Evolutionary conservation across 441 rosid species (phyloP), one percentile per base, ranked within the genome.

Genomic region (California macrophylla): DNA sequence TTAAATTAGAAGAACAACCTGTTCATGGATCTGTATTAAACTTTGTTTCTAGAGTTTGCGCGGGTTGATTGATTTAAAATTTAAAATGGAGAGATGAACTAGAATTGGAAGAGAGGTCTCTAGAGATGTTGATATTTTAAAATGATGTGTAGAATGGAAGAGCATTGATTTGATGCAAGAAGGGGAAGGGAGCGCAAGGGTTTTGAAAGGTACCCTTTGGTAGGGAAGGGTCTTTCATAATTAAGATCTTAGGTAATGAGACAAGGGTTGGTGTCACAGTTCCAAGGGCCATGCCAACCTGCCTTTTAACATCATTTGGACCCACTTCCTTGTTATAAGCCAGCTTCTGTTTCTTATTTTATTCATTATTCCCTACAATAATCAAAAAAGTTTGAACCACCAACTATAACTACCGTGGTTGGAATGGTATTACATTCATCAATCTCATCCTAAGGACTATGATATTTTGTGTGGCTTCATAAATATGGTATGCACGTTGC

Each of bases 251-350:
- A 75, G 80, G 80, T 72, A 78, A 71, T 74, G 77, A 73, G 86
- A 82, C 81, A 79, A 32, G 77, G 74, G 76, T 82, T 77, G 83
- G 78, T 85, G 88, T n/a, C 85, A 78, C 81, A 82, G 83, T 82
- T 67, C 36, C 32, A 16, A 34, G 56, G 81, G 76, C 75, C 82
- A 75, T 56, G 25, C 25, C 62, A 45, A 75, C 62, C 47, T 56
- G 67, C 82, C 78, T 54, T 78, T 81, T 78, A 69, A 54, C 81
- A 73, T 0, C 42, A 16, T 16, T 62, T 34, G 77, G 86, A 76
- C 86, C 88, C 84, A 70, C 75, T 10, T 9, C 13, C 40, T 67
- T 3, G 2, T 1, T 34, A 34, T 6, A 34, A 34, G 6, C 38
- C 38, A 34, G 6, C 38, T 34, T 34, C 3, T 4, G 38, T 34